Evolutionary conservation across 2,329 filamentous ascomycete genomes (phyloP), one percentile per base, ranked within the genome.

Genomic region (Colletotrichum eremochloae): DNA sequence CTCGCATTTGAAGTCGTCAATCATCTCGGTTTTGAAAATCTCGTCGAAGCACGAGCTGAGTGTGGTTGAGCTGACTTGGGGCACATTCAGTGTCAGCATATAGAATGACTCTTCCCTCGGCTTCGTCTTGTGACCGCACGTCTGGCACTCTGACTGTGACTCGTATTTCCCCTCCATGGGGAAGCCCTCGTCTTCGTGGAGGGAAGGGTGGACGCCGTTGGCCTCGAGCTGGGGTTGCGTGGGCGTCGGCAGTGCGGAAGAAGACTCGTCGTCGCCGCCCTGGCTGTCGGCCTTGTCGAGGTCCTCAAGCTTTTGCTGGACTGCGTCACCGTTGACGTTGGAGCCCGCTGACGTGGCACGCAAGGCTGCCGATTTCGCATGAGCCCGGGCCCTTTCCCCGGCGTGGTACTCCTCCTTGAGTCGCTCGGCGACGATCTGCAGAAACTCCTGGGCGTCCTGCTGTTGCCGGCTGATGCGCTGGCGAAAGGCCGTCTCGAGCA

Each of bases 1-100:
- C 77, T 98, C 96, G 83, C 96, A 99, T 76, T 94, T 95, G 86
- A 97, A 99, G 80, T 97, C 96, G 74, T 98, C 96, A 75, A 99
- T 98, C 80, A 95, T 93, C 81, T 99, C 96, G 0, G 94, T 94
- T 82, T 97, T 97, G 76, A 99, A 92, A 82, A 98, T 92, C 52
- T 93, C 93, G 78, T 99, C 96, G 77, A 99, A 96, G 81, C 96
- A 99, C 11, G 91, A 87, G 78, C 93, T 95, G 20, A 99, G 87
- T 0, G 94, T 92, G 0, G 95, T 95, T 2, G 94, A 93, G 63
- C 88, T 91, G 74, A 92, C 89, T 80, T 96, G 94, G 0, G 96
- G 96, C 4, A 99, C 96, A 77, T 95, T 94, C 65, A 99, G 85
- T 1, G 96, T 98, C 75, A 99, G 84, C 29, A 95, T 97, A 81